phyloP scores from a whole-genome alignment of 257 asterid genomes.

The Cinchona pubescens region DNA sequence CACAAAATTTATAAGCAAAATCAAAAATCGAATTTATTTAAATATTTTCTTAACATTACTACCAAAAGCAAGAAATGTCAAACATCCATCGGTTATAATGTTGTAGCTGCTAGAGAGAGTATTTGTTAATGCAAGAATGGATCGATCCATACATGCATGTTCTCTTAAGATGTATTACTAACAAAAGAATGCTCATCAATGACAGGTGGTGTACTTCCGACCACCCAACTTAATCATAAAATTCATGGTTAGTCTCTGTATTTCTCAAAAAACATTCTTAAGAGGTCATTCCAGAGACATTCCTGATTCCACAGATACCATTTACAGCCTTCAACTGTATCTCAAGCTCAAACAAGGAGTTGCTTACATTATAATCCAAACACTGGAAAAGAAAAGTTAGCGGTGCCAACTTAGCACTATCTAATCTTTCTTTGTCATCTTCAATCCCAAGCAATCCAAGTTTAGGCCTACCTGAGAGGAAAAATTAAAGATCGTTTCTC shows the following conservation, averaged over 20 bases:
- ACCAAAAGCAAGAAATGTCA: background rate
- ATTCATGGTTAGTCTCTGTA: slow-evolving; percentile 4
- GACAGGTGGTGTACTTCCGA: background rate
- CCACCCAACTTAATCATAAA: background rate
- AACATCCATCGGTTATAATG: background rate
- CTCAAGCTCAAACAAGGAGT: slow-evolving; percentile 1
- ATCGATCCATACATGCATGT: background rate
- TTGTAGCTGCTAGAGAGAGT: background rate
- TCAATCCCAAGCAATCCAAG: background rate
- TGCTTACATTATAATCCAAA: background rate
- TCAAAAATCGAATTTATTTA: too few species aligned
- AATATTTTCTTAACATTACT: too few species aligned
- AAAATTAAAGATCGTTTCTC: background rate
- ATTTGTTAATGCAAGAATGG: background rate
- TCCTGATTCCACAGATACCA: background rate
- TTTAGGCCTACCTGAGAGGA: background rate
- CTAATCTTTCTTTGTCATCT: background rate
- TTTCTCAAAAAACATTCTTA: slow-evolving; percentile 8
- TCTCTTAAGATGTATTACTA: background rate
- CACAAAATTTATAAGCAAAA: too few species aligned
- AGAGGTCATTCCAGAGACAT: background rate
- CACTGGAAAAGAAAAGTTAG: slow-evolving; percentile 1
- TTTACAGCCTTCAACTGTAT: slow-evolving; percentile 13
- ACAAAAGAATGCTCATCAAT: background rate
- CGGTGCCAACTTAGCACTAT: background rate